Conservation (phyloP, 208 protist species). For the Leishmania mexicana region DNA sequence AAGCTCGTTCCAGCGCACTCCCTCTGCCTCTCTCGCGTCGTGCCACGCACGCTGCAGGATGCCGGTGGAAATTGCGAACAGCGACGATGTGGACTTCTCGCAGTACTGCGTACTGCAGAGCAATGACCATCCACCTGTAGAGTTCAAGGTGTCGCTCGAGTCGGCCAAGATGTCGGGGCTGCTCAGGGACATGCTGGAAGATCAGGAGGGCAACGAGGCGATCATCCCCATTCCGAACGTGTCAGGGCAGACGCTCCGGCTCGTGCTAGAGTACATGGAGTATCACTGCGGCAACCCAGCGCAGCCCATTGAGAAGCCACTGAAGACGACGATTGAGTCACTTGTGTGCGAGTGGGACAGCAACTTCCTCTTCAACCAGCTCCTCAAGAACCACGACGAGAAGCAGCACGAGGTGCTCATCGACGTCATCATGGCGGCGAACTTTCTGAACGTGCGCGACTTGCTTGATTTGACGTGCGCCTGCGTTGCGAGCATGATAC, state of each 20-base stretch:
- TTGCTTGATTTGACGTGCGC: conserved; percentile 94
- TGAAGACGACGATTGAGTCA: conserved; percentile 85
- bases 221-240: conserved; percentile 94
- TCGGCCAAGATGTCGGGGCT: conserved; percentile 88
- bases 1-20: not conserved
- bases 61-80: conserved; percentile 54
- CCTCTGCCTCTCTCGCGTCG: not conserved
- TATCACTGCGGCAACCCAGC: conserved; percentile 89
- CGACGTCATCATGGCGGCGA: conserved; percentile 94
- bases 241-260: conserved; percentile 80
- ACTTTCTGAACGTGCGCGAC: conserved; percentile 95
- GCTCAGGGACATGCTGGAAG: conserved; percentile 92
- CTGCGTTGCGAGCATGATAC: conserved; percentile 94
- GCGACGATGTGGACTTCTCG: conserved; percentile 74
- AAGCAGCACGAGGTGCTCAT: conserved; percentile 91
- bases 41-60: conserved; percentile 23
- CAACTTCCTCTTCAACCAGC: conserved; percentile 81
- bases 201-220: conserved; percentile 72
- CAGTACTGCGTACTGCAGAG: conserved; percentile 90
- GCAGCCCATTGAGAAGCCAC: conserved; percentile 84
- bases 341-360: conserved; percentile 91
- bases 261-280: conserved; percentile 95
- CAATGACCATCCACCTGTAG: conserved; percentile 81
- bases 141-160: conserved; percentile 86
- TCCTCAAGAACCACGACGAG: conserved; percentile 83